Evolutionary conservation across 345 rosid species (phyloP), one percentile per base, ranked within the genome.

Genomic region (Dimocarpus longan): DNA sequence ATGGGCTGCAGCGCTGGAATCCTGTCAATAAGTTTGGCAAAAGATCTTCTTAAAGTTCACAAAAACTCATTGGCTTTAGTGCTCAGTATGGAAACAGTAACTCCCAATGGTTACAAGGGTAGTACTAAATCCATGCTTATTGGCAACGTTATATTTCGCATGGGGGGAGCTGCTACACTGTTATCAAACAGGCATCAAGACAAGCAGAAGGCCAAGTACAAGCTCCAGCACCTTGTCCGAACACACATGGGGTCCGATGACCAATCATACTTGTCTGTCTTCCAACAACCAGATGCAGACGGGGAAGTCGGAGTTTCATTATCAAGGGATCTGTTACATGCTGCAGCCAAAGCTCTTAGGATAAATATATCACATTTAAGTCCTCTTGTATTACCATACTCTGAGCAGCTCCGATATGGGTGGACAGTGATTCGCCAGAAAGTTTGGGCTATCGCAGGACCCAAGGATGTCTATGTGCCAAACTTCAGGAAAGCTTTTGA

Each of bases 1-100:
- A 88, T 90, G 93, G 93, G 93, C 0, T 90, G 91, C 78, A 88
- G 91, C 8, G 93, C 93, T 0, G 91, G 93, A 42, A 76, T 90
- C 70, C 54, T 90, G 68, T 87, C 93, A 0, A 77, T 87, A 75
- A 83, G 88, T 75, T 66, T 90, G 24, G 91, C 80, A 0, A 90
- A 85, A 86, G 89, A 90, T 46, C 91, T 90, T 5, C 83, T 88
- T 59, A 84, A 82, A 82, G 87, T 87, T 75, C 91, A 84, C 68
- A 82, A 81, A 21, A 84, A 85, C 64, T 87, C 89, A 18, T 8
- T 88, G 82, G 92, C 92, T 10, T 43, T 89, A 24, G 91, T 89
- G 66, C 84, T 90, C 76, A 89, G 90, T 69, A 79, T 84, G 82
- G 93, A 90, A 90, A 90, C 92, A 39, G 82, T 86, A 26, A 75